Base-by-base conservation (phyloP, 2,329 filamentous ascomycete genomes). In the Fusarium algeriense region DNA sequence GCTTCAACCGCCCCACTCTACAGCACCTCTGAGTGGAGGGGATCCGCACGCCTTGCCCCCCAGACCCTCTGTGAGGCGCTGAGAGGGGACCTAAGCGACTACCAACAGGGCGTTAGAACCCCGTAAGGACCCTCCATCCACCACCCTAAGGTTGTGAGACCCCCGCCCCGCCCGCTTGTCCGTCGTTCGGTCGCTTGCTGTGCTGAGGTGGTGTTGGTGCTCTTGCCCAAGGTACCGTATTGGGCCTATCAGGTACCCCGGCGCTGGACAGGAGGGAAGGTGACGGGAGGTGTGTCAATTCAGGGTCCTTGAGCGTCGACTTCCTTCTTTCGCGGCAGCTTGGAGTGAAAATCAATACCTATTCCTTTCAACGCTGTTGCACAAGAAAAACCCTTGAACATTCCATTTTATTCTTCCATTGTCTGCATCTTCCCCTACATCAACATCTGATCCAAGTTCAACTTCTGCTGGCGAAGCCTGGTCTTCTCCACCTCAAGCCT, bases 231-330 rank as follows among this genome's bases (percentile, higher is more conserved):
- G 23, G 23, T 34, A 46, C 30, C 30, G 30, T 30, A 11, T 44
- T 23, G 23, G 23, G 5, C 34, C 49, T 40, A 67, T 60, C 41
- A 46, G 20, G 12, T 35, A 53, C 20, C 49, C 38, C 56, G 58
- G 64, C 63, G 61, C 34, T 23, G 23, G 23, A 23, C 64, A 64
- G 58, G 57, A 75, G 49, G 70, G 70, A 67, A 46, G 52, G 30
- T 23, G 52, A 46, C 20, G 52, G 52, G 52, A 73, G 44, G 50
- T 40, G 69, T 70, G 63, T 57, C 73, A 76, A 75, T 75, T 75
- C 73, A 76, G 73, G 73, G 73, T 75, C 64, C 32, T 43, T 43
- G 41, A 41, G 45, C 38, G 56, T 58, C 28, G 54, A 64, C 58
- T 63, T 40, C 65, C 52, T 62, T 45, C 35, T 41, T 53, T 59